Conservation (phyloP, 306 rosid genomes). For the Mimosa pudica region DNA sequence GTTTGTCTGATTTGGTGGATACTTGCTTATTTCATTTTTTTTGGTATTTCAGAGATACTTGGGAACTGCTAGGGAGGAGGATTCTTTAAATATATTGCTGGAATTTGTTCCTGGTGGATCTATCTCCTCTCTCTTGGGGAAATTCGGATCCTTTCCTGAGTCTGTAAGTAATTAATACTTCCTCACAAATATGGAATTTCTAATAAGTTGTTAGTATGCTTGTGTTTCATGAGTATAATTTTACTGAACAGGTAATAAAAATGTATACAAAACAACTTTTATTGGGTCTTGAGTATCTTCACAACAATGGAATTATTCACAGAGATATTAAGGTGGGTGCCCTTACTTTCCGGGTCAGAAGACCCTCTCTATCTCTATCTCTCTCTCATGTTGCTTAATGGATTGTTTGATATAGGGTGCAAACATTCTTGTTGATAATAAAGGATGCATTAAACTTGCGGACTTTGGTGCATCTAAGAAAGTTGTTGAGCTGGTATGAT, state of each 20-base stretch:
- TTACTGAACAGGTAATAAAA: slow-evolving; percentile 66
- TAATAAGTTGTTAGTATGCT: slow-evolving; percentile 3
- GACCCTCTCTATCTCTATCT: neutral
- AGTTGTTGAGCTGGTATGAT: slow-evolving; percentile 89
- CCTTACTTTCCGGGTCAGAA: slow-evolving; percentile 18
- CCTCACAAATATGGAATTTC: neutral
- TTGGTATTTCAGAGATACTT: slow-evolving; percentile 60
- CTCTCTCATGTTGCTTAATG: slow-evolving; percentile 23
- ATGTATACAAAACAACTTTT: slow-evolving; percentile 84
- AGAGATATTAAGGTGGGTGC: slow-evolving; percentile 84
- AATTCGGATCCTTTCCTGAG: slow-evolving; percentile 91
- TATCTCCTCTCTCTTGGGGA: slow-evolving; percentile 84
- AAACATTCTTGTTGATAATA: slow-evolving; percentile 93
- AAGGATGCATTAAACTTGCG: slow-evolving; percentile 95
- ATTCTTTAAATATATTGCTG: slow-evolving; percentile 81
- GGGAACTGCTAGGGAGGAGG: slow-evolving; percentile 91
- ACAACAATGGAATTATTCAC: slow-evolving; percentile 83
- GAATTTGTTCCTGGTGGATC: slow-evolving; percentile 98
- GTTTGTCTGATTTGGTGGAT: neutral
- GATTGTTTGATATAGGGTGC: slow-evolving; percentile 68
- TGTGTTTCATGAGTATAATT: slow-evolving; percentile 17
- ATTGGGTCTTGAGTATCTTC: slow-evolving; percentile 90
- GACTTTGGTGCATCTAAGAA: slow-evolving; percentile 97
- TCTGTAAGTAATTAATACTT: slow-evolving; percentile 62
- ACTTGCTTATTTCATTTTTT: neutral